phyloP scores from a whole-genome alignment of 257 asterid genomes.

The Salvia rosmarinus region DNA sequence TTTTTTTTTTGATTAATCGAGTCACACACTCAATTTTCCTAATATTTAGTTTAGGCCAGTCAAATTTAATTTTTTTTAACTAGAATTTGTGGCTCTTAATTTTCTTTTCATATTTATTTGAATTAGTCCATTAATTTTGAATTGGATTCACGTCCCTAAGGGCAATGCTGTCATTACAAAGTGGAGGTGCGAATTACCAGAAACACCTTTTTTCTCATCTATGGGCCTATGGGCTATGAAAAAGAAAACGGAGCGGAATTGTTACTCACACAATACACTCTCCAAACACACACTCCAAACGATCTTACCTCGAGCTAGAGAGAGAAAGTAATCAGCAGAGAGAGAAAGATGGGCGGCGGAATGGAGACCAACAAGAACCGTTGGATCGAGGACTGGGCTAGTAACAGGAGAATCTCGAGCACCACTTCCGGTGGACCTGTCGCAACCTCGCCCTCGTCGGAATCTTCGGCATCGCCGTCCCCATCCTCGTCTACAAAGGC shows the following conservation, averaged over 20 bases:
- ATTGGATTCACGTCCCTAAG: background rate
- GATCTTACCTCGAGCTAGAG: slow-evolving; percentile 13
- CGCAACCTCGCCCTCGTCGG: slow-evolving; percentile 87
- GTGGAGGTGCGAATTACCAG: too few species aligned
- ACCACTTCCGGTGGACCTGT: slow-evolving; percentile 87
- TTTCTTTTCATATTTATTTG: too few species aligned
- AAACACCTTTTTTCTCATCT: background rate
- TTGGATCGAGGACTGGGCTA: slow-evolving; percentile 83
- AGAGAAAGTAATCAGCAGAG: slow-evolving; percentile 19
- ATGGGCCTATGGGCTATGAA: background rate
- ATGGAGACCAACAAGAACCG: slow-evolving; percentile 85
- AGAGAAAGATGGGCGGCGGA: slow-evolving; percentile 82
- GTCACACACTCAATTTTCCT: too few species aligned
- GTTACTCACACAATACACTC: background rate
- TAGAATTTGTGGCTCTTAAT: too few species aligned
- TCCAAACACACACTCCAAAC: background rate
- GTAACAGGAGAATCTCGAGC: slow-evolving; percentile 83
- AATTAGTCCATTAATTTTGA: too few species aligned
- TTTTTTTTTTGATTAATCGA: too few species aligned
- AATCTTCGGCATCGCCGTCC: slow-evolving; percentile 84
- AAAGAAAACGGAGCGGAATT: background rate
- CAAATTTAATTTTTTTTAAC: too few species aligned
- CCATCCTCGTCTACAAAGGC: slow-evolving; percentile 79
- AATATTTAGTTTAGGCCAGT: too few species aligned
- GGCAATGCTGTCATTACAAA: slow-evolving; percentile 19